Conservation (phyloP, 78 protist genomes). For the Dictyostelium firmibasis region DNA sequence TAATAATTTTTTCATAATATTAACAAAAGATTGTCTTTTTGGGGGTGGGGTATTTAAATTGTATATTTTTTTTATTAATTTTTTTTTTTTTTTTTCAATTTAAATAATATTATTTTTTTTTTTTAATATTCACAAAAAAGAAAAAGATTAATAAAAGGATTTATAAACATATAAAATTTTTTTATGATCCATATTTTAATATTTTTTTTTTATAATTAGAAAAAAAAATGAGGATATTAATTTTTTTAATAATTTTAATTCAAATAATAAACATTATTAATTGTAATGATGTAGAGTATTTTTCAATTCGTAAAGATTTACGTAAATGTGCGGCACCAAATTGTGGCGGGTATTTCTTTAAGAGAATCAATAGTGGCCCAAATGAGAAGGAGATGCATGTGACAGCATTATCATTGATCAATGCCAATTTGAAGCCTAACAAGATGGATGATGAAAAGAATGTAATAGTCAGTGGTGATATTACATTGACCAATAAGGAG, state of each 20-base stretch:
- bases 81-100: too few relatives aligned
- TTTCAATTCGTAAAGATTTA: not conserved
- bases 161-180: too few relatives aligned
- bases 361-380: not conserved
- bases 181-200: too few relatives aligned
- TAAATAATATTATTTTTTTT: too few relatives aligned
- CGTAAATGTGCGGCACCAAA: conserved; percentile 16
- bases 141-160: too few relatives aligned
- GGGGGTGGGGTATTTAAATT: too few relatives aligned
- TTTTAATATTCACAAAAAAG: too few relatives aligned
- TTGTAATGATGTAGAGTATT: not conserved
- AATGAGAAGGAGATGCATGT: not conserved
- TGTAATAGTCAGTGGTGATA: not conserved
- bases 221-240: not conserved
- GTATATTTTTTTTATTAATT: too few relatives aligned
- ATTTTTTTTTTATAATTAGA: not conserved
- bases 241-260: not conserved
- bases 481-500: not conserved
- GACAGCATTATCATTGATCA: not conserved
- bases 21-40: too few relatives aligned
- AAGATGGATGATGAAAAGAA: not conserved
- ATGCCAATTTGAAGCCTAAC: not conserved
- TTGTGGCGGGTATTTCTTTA: conserved; percentile 3
- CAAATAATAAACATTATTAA: not conserved
- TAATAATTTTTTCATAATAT: too few relatives aligned